Percentiles rank a stretch among this genome's conserved stretches.
phyloP scores from a whole-genome alignment of 257 asterid species.

The Asclepias syriaca region DNA sequence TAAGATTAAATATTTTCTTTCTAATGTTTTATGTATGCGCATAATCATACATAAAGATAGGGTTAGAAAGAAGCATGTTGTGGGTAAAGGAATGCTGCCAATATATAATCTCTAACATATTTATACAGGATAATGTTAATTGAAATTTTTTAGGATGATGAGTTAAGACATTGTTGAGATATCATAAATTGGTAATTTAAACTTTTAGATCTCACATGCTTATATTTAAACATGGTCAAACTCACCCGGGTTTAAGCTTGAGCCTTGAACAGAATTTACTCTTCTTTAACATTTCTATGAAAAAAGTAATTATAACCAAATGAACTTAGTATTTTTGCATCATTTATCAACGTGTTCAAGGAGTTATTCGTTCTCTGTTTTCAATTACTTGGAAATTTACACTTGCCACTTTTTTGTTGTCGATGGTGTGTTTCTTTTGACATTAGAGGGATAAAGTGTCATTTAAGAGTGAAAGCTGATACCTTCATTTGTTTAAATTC shows the following conservation, averaged over 20 bases:
- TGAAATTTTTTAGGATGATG: background rate
- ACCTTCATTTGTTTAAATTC: conserved; percentile 12
- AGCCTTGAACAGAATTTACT: background rate
- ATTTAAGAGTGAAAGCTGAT: background rate
- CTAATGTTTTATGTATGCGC: background rate
- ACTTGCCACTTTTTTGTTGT: background rate
- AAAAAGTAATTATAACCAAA: background rate
- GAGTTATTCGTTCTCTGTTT: background rate
- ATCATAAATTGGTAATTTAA: background rate
- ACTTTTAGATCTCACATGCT: background rate
- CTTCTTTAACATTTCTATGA: background rate
- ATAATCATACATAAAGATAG: background rate
- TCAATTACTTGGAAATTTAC: background rate
- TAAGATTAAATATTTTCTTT: background rate
- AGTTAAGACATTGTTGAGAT: background rate
- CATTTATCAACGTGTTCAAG: background rate
- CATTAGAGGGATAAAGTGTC: background rate
- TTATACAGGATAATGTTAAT: background rate
- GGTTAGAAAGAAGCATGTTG: background rate
- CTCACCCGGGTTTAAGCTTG: background rate
- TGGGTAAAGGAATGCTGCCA: background rate
- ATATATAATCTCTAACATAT: background rate
- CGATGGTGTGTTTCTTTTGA: background rate
- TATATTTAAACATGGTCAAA: background rate
- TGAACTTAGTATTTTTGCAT: background rate